phyloP scores from a whole-genome alignment of 805 yeast genomes.

The Brettanomyces bruxellensis region DNA sequence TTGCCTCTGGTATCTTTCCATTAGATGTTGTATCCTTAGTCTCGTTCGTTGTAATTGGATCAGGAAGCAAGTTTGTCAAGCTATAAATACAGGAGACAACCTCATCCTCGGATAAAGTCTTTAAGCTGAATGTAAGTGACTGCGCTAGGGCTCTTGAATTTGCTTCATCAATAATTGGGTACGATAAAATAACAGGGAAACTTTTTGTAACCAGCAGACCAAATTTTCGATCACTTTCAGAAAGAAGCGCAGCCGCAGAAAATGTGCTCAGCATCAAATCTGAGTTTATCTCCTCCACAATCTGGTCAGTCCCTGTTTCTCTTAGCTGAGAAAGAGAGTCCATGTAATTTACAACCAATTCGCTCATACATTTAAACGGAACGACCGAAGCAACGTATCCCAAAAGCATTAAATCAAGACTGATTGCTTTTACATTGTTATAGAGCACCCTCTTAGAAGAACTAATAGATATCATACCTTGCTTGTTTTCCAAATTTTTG shows the following conservation, averaged over 20 bases:
- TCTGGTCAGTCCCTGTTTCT: conserved; percentile 3
- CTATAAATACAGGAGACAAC: conserved; percentile 80
- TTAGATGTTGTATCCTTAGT: neutral
- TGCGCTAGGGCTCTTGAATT: conserved; percentile 46
- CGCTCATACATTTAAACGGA: conserved; percentile 33
- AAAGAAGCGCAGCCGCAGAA: conserved; percentile 25
- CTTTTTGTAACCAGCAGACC: conserved; percentile 25
- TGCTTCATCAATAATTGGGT: conserved; percentile 37
- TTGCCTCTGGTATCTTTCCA: neutral
- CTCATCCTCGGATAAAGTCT: conserved; percentile 67
- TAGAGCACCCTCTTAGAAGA: conserved; percentile 19
- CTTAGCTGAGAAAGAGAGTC: conserved; percentile 17
- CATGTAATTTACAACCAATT: conserved; percentile 42
- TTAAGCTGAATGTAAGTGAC: conserved; percentile 57
- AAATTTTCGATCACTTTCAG: conserved; percentile 30
- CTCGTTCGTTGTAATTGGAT: conserved; percentile 21
- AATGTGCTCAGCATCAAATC: conserved; percentile 32
- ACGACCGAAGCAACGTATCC: conserved; percentile 41
- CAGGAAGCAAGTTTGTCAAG: conserved; percentile 58
- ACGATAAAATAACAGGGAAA: conserved; percentile 46
- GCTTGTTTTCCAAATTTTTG: conserved; percentile 16
- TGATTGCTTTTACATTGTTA: conserved; percentile 18
- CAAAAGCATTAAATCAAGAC: conserved; percentile 53
- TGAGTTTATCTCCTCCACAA: conserved; percentile 34
- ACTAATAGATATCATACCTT: conserved; percentile 16